Evolutionary conservation across 148 eudicot species (phyloP), one percentile per base, ranked within the genome.

Genomic region (Diospyros lotus): DNA sequence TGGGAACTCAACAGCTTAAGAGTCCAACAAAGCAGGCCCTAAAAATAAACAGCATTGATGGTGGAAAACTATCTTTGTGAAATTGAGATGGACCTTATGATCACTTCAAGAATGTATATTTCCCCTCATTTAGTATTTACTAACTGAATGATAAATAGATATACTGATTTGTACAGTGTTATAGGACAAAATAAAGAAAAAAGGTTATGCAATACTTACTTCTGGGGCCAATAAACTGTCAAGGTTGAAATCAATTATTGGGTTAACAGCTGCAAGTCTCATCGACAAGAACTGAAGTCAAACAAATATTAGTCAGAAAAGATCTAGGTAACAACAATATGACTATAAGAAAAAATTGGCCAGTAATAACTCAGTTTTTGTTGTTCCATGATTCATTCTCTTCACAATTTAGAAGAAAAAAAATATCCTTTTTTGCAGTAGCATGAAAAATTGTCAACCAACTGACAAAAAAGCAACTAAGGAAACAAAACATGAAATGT

Each of bases 231-330:
- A 77, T 51, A 89, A 75, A 76, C 85, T 79, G 83, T 95, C 99
- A 40, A 96, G 79, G 85, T 89, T 84, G 89, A 91, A 84, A 78
- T 93, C 98, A 48, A 88, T 81, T 79, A 93, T 83, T 9, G 99
- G 98, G 80, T 89, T 86, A 68, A 91, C 97, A 79, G 97, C 89
- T 65, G 99, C 97, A 69, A 96, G 99, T 83, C 97, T 91, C 99
- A 96, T 96, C 18, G 99, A 96, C 64, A 96, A 78, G 78, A 88
- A 84, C 99, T 96, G 93, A 72, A 73, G 80, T 53, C 74, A 68
- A 64, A 82, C 41, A 63, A 48, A 68, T 11, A 67, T 64, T 42
- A 45, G 50, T 67, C 71, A 63, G 66, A 58, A 73, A 77, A 41
- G 2, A 61, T 58, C 52, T 39, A 72, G 17, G 56, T 41, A 61